phyloP scores from a whole-genome alignment of 441 rosid species.

The Croton laevigatus region DNA sequence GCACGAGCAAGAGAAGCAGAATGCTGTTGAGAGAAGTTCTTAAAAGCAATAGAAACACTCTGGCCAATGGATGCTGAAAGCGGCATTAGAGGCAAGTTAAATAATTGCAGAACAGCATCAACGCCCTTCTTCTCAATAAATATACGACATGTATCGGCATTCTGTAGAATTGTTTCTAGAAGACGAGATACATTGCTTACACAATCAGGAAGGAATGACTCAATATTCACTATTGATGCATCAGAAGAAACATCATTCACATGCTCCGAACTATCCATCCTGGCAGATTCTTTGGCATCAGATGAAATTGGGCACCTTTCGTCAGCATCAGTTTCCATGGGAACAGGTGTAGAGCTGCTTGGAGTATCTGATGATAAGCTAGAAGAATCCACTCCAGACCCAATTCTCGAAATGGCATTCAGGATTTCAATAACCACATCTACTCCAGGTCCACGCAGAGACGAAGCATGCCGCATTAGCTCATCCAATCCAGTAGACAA shows the following conservation, averaged over 20 bases:
- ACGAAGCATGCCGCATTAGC: conserved; percentile 91
- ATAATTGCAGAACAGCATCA: conserved; percentile 75
- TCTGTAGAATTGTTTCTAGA: conserved; percentile 95
- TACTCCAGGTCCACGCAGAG: conserved; percentile 82
- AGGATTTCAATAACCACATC: conserved; percentile 92
- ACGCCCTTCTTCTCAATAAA: conserved; percentile 96
- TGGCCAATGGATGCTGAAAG: conserved; percentile 78
- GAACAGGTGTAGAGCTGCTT: conserved; percentile 52
- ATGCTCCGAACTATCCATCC: conserved; percentile 52
- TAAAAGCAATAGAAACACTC: conserved; percentile 78
- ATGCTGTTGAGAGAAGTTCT: conserved; percentile 91
- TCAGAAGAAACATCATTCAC: conserved; percentile 53
- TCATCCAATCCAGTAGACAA: conserved; percentile 96
- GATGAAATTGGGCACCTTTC: conserved; percentile 40
- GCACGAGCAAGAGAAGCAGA: conserved; percentile 78
- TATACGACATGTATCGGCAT: conserved; percentile 88
- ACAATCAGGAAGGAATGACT: conserved; percentile 83
- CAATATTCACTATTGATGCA: conserved; percentile 47
- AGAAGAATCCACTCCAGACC: conserved; percentile 65
- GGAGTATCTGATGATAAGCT: conserved; percentile 41
- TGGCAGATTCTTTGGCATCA: conserved; percentile 44
- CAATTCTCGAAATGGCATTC: conserved; percentile 53
- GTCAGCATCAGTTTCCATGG: conserved; percentile 91
- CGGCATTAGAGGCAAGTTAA: conserved; percentile 82
- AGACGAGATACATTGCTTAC: conserved; percentile 81